Conservation (phyloP, 768 basidiomycete genomes). For the Tricholoma saponaceum region DNA sequence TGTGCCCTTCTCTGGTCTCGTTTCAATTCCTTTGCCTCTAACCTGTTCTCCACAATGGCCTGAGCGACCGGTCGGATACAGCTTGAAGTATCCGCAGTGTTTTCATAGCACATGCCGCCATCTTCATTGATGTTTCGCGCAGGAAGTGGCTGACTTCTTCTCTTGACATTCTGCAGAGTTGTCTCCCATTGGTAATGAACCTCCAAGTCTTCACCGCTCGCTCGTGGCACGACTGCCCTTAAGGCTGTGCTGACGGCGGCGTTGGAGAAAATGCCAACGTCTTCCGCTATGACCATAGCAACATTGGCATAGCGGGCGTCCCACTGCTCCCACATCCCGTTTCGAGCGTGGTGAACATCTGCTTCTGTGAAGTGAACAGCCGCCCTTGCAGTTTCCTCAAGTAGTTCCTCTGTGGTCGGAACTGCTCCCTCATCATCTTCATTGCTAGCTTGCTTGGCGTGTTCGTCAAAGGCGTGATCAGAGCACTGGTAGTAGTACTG, state of each 20-base stretch:
- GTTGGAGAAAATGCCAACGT: not conserved
- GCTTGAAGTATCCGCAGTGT: not conserved
- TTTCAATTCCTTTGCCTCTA: not conserved
- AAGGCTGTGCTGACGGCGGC: not conserved
- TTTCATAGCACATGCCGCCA: not conserved
- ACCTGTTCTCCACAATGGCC: not conserved
- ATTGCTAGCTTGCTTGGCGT: not conserved
- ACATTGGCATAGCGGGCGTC: not conserved
- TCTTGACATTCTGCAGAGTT: not conserved
- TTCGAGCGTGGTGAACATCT: not conserved
- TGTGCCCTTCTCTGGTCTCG: not conserved
- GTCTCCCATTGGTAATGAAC: not conserved
- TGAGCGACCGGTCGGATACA: not conserved
- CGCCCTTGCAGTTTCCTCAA: not conserved
- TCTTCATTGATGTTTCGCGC: not conserved
- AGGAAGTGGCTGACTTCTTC: not conserved
- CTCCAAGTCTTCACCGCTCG: not conserved
- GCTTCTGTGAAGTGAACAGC: not conserved
- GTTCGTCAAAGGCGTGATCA: not conserved
- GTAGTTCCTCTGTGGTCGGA: not conserved
- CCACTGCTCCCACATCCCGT: not conserved
- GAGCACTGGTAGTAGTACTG: conserved; percentile 31
- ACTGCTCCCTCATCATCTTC: not conserved
- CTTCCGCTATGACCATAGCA: not conserved
- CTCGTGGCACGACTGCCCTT: not conserved